Conservation (phyloP, 2,329 filamentous ascomycete species). For the Trichoderma brevicompactum region DNA sequence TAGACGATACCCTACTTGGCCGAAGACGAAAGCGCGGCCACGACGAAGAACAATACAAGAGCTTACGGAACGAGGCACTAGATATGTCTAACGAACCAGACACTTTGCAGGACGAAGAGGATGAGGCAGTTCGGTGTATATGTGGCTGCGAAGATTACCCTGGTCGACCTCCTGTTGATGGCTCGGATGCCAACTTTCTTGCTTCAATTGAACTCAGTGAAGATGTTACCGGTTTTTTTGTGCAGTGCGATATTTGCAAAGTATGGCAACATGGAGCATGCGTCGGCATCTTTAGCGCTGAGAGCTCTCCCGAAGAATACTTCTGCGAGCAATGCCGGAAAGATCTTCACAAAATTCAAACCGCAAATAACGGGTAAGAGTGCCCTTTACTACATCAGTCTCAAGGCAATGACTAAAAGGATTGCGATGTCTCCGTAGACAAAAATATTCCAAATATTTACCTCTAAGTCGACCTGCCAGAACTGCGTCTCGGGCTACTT, state of each 20-base stretch:
- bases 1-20: conserved; percentile 72
- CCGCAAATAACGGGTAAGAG: conserved; percentile 82
- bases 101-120: conserved; percentile 76
- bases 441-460: conserved; percentile 69
- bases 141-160: conserved; percentile 96
- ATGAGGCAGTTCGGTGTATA: conserved; percentile 93
- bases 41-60: conserved; percentile 61
- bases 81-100: conserved; percentile 67
- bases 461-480: conserved; percentile 62
- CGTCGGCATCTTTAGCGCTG: conserved; percentile 94
- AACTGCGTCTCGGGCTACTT: conserved; percentile 64
- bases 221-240: conserved; percentile 91
- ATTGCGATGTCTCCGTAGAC: conserved; percentile 46
- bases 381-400: background rate
- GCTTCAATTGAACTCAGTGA: conserved; percentile 70
- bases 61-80: conserved; percentile 47
- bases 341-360: conserved; percentile 84
- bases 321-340: conserved; percentile 95
- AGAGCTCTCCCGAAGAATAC: conserved; percentile 92
- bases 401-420: background rate
- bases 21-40: conserved; percentile 79
- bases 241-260: conserved; percentile 96
- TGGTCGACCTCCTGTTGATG: conserved; percentile 71
- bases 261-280: conserved; percentile 99
- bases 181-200: conserved; percentile 61